Evolutionary conservation across 768 basidiomycete genomes (phyloP).

Genomic region (Strobilomyces dryophilus): DNA sequence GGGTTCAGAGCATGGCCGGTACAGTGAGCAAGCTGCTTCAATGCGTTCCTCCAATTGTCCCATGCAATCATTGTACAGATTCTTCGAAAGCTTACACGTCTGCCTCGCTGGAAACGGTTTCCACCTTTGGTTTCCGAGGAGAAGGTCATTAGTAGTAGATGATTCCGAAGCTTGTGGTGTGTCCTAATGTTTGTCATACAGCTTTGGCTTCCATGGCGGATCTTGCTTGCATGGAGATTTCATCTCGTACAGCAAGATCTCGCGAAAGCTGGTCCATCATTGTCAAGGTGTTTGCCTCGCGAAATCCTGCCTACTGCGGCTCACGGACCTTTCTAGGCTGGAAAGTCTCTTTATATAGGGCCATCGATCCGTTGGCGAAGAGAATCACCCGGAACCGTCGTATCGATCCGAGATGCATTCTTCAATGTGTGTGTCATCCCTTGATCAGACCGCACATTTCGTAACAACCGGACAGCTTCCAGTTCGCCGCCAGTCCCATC

Average conservation of each 20-base stretch:
- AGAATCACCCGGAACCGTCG: constrained; percentile 72
- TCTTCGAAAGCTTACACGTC: constrained; percentile 67
- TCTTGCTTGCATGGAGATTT: constrained; percentile 76
- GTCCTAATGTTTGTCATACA: constrained; percentile 28
- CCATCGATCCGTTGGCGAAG: constrained; percentile 72
- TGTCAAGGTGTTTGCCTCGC: constrained; percentile 51
- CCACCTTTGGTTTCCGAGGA: constrained; percentile 88
- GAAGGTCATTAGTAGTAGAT: constrained; percentile 57
- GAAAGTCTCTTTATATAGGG: constrained; percentile 64
- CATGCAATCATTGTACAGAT: constrained; percentile 36
- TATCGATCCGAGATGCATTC: constrained; percentile 85
- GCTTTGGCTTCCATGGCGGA: constrained; percentile 84
- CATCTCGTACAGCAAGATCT: constrained; percentile 63
- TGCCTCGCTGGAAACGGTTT: constrained; percentile 45
- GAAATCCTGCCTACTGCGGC: background rate
- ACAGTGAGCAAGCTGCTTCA: constrained; percentile 50
- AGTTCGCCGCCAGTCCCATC: constrained; percentile 72
- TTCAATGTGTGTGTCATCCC: constrained; percentile 60
- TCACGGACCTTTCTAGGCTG: constrained; percentile 43
- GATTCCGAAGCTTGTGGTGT: constrained; percentile 1
- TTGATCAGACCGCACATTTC: background rate
- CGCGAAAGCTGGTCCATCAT: constrained; percentile 73
- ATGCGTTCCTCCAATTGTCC: background rate
- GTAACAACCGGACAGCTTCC: constrained; percentile 53
- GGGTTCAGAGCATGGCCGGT: constrained; percentile 52